Base-by-base conservation (phyloP, 176 grass and related monocot species). In the Areca catechu region DNA sequence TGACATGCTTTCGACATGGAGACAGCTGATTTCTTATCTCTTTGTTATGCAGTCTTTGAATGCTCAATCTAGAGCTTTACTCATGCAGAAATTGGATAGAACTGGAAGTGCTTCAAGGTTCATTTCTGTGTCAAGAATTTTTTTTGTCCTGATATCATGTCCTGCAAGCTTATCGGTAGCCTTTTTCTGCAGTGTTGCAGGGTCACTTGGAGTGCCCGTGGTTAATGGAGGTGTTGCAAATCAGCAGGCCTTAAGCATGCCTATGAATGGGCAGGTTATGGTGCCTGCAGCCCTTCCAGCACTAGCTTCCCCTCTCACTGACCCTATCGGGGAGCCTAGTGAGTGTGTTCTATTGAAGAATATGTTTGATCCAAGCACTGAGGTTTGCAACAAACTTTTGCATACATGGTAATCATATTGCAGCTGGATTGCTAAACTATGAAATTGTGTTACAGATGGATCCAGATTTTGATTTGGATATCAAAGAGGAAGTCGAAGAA, bases 391-490 rank as follows among this genome's bases (percentile, higher is more conserved):
- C 3, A 7, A 16, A 24, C 25, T n/a, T n/a, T 23, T 29, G 17
- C 1, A 37, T 37, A 29, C 4, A n/a, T 12, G 43, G 28, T 7
- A 20, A 5, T 15, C 24, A 4, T 19, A 19, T 21, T 14, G 22
- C 4, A 16, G 34, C 0, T 58, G 16, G 1, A 16, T 43, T 20
- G 49, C 43, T 70, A 16, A 50, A 25, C 22, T 55, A 19, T 49
- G 3, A 50, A 19, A 5, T 58, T 58, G 0, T 27, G 4, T 49
- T 59, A 50, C 74, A 94, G 89, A 84, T 77, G 0, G 89, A 94
- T 53, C 84, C 80, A 52, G 84, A 88, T 82, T 94, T 94, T 79
- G 89, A 94, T 67, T 71, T 88, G 74, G 89, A 94, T 76, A 88
- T 94, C 57, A 84, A 63, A 80, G 89, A 88, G 49, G 89, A 94